Evolutionary conservation across 2,329 filamentous ascomycete genomes (phyloP).

Genomic region (Thermoascus crustaceus): DNA sequence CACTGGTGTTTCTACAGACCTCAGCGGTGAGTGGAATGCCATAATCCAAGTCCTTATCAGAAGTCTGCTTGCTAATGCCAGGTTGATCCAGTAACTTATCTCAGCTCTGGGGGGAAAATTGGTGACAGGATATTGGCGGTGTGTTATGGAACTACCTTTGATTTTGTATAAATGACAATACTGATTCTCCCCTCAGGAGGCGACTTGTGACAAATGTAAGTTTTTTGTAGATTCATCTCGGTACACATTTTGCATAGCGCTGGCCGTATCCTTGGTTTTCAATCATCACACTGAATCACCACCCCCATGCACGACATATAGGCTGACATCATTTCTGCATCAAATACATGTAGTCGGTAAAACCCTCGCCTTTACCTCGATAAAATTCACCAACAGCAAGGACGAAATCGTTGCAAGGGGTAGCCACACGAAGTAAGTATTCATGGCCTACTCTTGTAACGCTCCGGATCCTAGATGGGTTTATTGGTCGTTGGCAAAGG

Average conservation of each 20-base stretch:
- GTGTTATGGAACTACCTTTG: constrained; percentile 14
- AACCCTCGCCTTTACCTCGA: constrained; percentile 55
- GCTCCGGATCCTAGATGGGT: neutral
- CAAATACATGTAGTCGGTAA: constrained; percentile 47
- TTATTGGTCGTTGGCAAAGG: neutral
- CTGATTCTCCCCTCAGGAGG: constrained; percentile 38
- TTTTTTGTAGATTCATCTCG: no score
- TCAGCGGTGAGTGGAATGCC: constrained; percentile 49
- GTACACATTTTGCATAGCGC: no score
- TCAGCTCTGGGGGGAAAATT: constrained; percentile 55
- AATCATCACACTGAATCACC: no score
- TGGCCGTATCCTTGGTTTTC: no score
- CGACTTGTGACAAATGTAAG: constrained; percentile 57
- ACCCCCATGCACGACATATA: neutral
- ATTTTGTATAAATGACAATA: constrained; percentile 2
- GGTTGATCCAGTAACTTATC: constrained; percentile 58
- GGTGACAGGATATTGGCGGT: constrained; percentile 52
- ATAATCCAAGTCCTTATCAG: no score
- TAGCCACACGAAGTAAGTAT: constrained; percentile 56
- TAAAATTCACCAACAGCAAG: constrained; percentile 52
- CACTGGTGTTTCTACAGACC: constrained; percentile 59
- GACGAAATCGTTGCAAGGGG: constrained; percentile 55
- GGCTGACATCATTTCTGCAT: neutral
- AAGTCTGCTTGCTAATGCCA: no score
- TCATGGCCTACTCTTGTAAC: no score